Conservation (phyloP, 177 flowering plant species). For the Vitis hybrid region DNA sequence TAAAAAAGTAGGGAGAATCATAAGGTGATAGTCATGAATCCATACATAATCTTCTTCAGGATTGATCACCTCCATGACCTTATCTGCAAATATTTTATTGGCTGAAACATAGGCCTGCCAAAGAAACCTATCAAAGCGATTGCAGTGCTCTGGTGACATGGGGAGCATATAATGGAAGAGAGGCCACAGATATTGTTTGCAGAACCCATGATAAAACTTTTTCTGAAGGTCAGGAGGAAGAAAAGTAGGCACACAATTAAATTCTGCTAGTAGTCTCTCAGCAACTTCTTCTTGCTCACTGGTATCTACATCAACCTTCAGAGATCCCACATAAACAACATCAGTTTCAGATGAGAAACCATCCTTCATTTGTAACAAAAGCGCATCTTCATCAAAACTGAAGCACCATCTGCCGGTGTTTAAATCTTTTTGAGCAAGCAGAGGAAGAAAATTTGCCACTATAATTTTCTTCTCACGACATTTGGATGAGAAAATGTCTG, state of each 20-base stretch:
- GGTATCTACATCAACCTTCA: conserved; percentile 38
- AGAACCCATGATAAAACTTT: conserved; percentile 42
- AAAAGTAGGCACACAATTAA: conserved; percentile 52
- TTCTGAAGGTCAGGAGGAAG: conserved; percentile 35
- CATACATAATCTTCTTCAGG: conserved; percentile 47
- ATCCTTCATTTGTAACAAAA: conserved; percentile 35
- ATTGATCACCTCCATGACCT: conserved; percentile 50
- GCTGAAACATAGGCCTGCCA: conserved; percentile 57
- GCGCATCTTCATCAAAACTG: conserved; percentile 39
- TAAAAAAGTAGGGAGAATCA: conserved; percentile 48
- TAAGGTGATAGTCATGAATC: conserved; percentile 57
- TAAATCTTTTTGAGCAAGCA: conserved; percentile 28
- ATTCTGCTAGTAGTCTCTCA: conserved; percentile 37
- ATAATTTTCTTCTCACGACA: conserved; percentile 28
- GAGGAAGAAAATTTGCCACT: conserved; percentile 43
- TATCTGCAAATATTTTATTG: conserved; percentile 47
- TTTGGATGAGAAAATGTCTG: conserved; percentile 15
- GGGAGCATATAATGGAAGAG: conserved; percentile 55
- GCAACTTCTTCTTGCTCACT: conserved; percentile 51
- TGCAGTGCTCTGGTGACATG: conserved; percentile 29
- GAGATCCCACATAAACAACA: conserved; percentile 48
- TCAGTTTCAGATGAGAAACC: conserved; percentile 35
- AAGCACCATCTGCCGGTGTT: conserved; percentile 35
- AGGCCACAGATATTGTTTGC: conserved; percentile 53
- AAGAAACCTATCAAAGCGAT: conserved; percentile 32